phyloP scores from a whole-genome alignment of 2,329 filamentous ascomycete species.

The Xylariaceae sp. region DNA sequence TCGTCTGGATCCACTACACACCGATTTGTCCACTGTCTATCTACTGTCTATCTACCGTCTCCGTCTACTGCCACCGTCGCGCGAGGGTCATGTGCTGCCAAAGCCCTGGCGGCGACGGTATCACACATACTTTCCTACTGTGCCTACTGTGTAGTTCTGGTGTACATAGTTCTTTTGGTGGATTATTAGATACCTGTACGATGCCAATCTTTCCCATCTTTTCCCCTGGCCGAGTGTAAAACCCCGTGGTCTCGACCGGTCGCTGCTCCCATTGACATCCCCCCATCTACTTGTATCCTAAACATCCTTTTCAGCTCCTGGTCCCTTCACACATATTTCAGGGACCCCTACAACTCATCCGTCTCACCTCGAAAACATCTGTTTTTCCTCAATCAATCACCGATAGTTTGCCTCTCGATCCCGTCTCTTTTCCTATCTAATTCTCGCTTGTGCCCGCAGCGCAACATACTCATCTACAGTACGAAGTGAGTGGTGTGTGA shows the following conservation, averaged over 20 bases:
- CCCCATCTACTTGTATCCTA: neutral
- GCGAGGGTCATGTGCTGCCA: slow-evolving; percentile 16
- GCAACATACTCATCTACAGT: neutral
- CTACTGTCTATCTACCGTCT: too few relatives aligned
- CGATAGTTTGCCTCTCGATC: neutral
- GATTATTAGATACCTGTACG: neutral
- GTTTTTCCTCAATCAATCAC: neutral
- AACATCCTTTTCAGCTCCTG: neutral
- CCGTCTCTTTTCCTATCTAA: too few relatives aligned
- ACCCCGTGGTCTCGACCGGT: slow-evolving; percentile 7
- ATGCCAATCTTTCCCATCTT: neutral
- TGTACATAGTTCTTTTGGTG: too few relatives aligned
- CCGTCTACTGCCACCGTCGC: too few relatives aligned
- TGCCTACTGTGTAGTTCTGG: too few relatives aligned
- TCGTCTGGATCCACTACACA: too few relatives aligned
- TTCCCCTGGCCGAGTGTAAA: neutral
- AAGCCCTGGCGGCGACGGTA: too few relatives aligned
- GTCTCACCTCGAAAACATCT: too few relatives aligned
- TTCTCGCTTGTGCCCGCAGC: neutral
- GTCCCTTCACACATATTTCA: neutral
- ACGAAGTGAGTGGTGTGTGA: slow-evolving; percentile 4
- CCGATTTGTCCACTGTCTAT: too few relatives aligned
- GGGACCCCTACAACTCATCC: neutral
- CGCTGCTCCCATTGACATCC: neutral
- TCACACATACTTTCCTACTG: too few relatives aligned